These are phyloP conservation scores for Plasmodium adleri DNA, from an alignment of 169 alveolate genomes.

Conservation along the genomic window DNA sequence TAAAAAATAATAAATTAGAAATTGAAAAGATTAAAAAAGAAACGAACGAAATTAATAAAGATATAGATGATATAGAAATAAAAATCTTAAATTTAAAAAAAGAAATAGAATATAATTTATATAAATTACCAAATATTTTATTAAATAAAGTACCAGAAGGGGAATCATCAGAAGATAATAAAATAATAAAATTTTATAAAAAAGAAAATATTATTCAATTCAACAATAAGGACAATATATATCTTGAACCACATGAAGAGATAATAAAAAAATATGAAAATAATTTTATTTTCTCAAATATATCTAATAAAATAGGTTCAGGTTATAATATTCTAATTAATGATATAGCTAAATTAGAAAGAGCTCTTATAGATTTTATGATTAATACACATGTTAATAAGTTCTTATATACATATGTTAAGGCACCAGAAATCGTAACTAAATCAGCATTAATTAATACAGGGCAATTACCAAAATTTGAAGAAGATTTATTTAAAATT, in stretches of 20 bases:
- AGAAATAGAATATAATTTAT: slow-evolving; percentile 40
- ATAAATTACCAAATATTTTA: slow-evolving; percentile 54
- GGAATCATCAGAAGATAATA: slow-evolving; percentile 8
- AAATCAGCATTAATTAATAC: slow-evolving; percentile 78
- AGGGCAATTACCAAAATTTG: slow-evolving; percentile 86
- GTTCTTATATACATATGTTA: slow-evolving; percentile 80
- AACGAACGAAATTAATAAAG: slow-evolving; percentile 36
- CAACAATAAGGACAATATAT: background rate
- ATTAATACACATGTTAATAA: slow-evolving; percentile 80
- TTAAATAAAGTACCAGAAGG: slow-evolving; percentile 62
- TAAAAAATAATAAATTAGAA: background rate
- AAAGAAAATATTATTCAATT: slow-evolving; percentile 4
- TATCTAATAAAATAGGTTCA: slow-evolving; percentile 75
- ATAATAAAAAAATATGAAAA: slow-evolving; percentile 64
- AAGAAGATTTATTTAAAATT: slow-evolving; percentile 83
- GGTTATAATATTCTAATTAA: slow-evolving; percentile 73
- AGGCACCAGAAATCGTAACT: slow-evolving; percentile 80
- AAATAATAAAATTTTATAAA: slow-evolving; percentile 61
- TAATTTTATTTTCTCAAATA: slow-evolving; percentile 47
- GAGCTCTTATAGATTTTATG: slow-evolving; percentile 82
- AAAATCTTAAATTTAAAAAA: slow-evolving; percentile 29
- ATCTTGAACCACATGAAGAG: slow-evolving; percentile 58
- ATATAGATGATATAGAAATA: slow-evolving; percentile 23
- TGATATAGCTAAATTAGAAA: slow-evolving; percentile 77
- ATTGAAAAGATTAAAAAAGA: slow-evolving; percentile 47